Base-by-base conservation (phyloP, 2,329 filamentous ascomycete genomes). In the Pyricularia grisea region DNA sequence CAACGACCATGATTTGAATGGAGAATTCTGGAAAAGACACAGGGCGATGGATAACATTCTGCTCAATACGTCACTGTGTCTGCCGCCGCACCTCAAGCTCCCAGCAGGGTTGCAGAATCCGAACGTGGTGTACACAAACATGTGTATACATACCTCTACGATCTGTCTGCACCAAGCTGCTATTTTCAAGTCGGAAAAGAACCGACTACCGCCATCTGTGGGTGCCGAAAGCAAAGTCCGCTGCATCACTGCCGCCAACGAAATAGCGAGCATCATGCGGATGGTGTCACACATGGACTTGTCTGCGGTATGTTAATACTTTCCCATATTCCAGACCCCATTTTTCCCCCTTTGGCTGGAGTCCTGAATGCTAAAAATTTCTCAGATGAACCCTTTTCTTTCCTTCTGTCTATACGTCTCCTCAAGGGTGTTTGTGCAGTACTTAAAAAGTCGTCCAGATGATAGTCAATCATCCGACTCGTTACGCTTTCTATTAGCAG, bases 141-240 rank as follows among this genome's bases (percentile, higher is more conserved):
- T 99, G 93, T 93, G 92, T 76, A 93, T 99, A 36, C 94, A 98
- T 77, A 97, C 95, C 0, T 97, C 94, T 0, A 93, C 93, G 1
- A 98, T 99, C 68, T 98, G 94, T 77, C 82, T 99, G n/a, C 95
- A 99, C 75, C 95, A 99, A 80, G 95, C 94, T 2, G 95, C 95
- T 30, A 98, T 99, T 25, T 97, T 94, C 84, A 98, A 97, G 77
- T 93, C 94, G 0, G 94, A 98, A 74, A 95, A 93, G 79, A 91
- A 97, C 78, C 87, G 88, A 68, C 81, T 97, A 71, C 89, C 92
- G 0, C 82, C 86, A 1, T 89, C 90, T 23, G 90, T 97, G 65
- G 90, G 92, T 72, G 88, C 91, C 1, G 94, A 98, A 76, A 97
- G 94, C 78, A 97, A 97, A 78, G 88, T 95, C 17, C 87, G 95